Percentiles rank a stretch among this genome's conserved stretches.
Conservation (phyloP, 345 rosid species). For the Psidium guajava region DNA sequence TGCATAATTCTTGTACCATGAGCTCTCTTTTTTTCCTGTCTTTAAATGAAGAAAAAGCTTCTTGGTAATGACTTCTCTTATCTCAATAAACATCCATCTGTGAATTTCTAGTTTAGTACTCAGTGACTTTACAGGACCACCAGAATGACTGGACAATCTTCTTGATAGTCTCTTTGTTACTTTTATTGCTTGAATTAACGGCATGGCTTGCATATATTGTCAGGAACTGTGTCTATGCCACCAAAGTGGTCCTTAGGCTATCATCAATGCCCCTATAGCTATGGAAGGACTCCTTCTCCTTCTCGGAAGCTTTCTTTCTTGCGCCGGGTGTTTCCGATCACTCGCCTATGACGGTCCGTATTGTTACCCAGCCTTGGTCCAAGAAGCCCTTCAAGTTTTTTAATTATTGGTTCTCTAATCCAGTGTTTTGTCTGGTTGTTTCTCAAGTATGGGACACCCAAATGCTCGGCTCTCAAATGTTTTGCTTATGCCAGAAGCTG, state of each 20-base stretch:
- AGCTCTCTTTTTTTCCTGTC: background rate
- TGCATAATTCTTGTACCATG: background rate
- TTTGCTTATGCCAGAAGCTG: too few species aligned
- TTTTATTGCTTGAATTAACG: background rate
- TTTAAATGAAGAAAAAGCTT: background rate
- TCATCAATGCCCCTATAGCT: conserved; percentile 92
- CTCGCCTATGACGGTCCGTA: too few species aligned
- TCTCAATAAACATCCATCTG: background rate
- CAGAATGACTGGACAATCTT: background rate
- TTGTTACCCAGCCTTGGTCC: too few species aligned
- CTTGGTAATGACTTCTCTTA: background rate
- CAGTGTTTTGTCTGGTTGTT: too few species aligned
- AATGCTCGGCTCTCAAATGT: too few species aligned
- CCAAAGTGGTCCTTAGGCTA: conserved; percentile 91
- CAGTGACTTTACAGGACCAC: background rate
- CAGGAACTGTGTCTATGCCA: conserved; percentile 86
- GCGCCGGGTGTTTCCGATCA: too few species aligned
- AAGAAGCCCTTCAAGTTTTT: too few species aligned
- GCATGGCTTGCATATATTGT: background rate
- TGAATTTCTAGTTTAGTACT: background rate
- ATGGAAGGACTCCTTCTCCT: background rate
- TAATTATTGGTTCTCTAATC: too few species aligned
- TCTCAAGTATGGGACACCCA: too few species aligned
- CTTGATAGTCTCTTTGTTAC: background rate
- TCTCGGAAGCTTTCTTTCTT: too few species aligned